These are phyloP conservation scores for Trypanosomatidae sp. DNA, from an alignment of 208 protist genomes.

Conservation along the genomic window DNA sequence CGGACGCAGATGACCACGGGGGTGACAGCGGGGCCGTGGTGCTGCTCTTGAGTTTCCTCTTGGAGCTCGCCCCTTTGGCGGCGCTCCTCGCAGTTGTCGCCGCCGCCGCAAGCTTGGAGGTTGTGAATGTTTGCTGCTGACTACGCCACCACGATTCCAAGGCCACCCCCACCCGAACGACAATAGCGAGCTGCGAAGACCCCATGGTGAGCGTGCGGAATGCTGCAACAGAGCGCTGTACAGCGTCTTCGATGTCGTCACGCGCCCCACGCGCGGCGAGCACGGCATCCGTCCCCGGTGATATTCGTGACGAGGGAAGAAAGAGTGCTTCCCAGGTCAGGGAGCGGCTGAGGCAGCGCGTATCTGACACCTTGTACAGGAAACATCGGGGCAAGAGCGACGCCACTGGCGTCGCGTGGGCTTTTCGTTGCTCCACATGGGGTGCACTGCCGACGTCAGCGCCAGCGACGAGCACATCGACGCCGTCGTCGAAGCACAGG, in stretches of 20 bases:
- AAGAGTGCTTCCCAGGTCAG: constrained; percentile 31
- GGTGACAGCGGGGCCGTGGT: constrained; percentile 1
- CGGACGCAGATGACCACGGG: background rate
- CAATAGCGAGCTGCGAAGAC: constrained; percentile 11
- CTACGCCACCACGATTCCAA: constrained; percentile 25
- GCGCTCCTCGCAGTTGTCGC: background rate
- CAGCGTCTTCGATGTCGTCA: constrained; percentile 3
- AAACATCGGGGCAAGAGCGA: constrained; percentile 4
- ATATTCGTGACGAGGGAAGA: background rate
- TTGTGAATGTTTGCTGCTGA: constrained; percentile 6
- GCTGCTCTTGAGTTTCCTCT: background rate
- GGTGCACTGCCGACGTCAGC: background rate
- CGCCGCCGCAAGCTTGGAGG: constrained; percentile 1
- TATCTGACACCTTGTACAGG: constrained; percentile 26
- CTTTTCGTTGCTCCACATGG: background rate
- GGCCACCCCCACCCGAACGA: constrained; percentile 19
- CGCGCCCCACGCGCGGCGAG: background rate
- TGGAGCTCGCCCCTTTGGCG: background rate
- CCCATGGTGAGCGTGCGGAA: constrained; percentile 19
- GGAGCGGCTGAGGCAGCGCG: constrained; percentile 19
- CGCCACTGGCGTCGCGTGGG: background rate
- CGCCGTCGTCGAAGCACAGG: background rate
- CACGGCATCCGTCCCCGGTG: background rate
- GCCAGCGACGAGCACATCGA: constrained; percentile 4
- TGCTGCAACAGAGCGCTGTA: constrained; percentile 14